Evolutionary conservation across 2,329 filamentous ascomycete genomes (phyloP), one percentile per base, ranked within the genome.

Genomic region (Sporothrix schenckii): DNA sequence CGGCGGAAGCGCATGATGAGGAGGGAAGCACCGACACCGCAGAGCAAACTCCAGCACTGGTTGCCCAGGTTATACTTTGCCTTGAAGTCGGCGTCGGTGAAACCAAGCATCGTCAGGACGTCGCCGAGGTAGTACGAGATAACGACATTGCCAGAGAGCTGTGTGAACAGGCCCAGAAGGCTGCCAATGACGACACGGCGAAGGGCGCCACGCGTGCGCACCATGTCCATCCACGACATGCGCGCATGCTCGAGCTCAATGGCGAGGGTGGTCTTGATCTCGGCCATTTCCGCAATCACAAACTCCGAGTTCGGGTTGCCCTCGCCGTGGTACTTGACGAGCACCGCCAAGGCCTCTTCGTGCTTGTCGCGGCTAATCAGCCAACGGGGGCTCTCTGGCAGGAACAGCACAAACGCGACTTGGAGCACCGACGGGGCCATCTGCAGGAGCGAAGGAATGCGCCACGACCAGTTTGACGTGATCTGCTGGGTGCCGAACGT

Each of bases 281-380:
- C 86, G 0, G 83, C 83, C 75, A 89, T 85, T 75, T 90, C 88
- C 10, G 85, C 86, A 67, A 83, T 81, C 34, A 89, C 86, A 14
- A 88, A 82, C 14, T 83, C 78, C 0, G 84, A 86, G 47, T 81
- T 77, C 7, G 80, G 73, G 80, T 87, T 80, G 2, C 84, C 86
- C 74, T 87, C 86, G 21, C 84, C 84, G 72, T 84, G 77, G 72
- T 77, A 77, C 72, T 73, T 73, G 73, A 77, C 68, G 30, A 78
- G 73, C 47, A 76, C 72, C 2, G 69, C 54, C 66, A 74, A 60
- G 5, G 76, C 76, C 66, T 77, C 74, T n/a, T 75, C 73, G 41
- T 74, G 72, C 39, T 72, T 70, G 61, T 76, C 75, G 63, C 75
- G 75, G 72, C 71, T 75, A 69, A 77, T 73, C 19, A 77, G 74